Evolutionary conservation across 1,139 yeast species (phyloP).

Genomic region (Petasospora fabianii): DNA sequence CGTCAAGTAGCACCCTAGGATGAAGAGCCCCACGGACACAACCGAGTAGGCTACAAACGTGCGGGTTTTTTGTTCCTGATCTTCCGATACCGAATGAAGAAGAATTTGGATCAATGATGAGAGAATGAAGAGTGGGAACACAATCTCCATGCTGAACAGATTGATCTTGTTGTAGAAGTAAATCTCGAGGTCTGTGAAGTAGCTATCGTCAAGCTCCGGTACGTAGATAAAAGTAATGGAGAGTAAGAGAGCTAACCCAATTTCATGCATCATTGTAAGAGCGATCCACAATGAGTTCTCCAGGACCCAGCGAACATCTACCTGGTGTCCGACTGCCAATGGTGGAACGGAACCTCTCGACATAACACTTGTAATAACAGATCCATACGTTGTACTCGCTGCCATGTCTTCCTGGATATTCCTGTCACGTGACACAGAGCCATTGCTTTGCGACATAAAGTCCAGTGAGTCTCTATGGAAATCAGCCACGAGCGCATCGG

Average conservation of each 20-base stretch:
- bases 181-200: conserved; percentile 18
- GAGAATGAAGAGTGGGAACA: conserved; percentile 19
- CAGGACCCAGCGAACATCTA: conserved; percentile 12
- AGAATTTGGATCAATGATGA: conserved; percentile 15
- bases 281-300: conserved; percentile 16
- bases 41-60: conserved; percentile 5
- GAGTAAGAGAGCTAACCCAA: conserved; percentile 21
- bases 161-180: conserved; percentile 21
- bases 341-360: conserved; percentile 11
- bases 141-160: conserved; percentile 17
- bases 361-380: conserved; percentile 14
- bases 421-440: background rate
- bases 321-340: background rate
- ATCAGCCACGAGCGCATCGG: conserved; percentile 4
- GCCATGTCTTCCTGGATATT: conserved; percentile 1
- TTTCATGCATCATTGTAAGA: conserved; percentile 18
- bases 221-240: conserved; percentile 26
- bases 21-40: conserved; percentile 11
- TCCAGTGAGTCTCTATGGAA: conserved; percentile 5
- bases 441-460: conserved; percentile 3
- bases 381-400: conserved; percentile 5
- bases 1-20: conserved; percentile 9
- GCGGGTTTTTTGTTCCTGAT: conserved; percentile 5
- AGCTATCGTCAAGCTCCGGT: conserved; percentile 18
- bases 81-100: conserved; percentile 10